Evolutionary conservation across 257 asterid species (phyloP).

Genomic region (Prunella vulgaris): DNA sequence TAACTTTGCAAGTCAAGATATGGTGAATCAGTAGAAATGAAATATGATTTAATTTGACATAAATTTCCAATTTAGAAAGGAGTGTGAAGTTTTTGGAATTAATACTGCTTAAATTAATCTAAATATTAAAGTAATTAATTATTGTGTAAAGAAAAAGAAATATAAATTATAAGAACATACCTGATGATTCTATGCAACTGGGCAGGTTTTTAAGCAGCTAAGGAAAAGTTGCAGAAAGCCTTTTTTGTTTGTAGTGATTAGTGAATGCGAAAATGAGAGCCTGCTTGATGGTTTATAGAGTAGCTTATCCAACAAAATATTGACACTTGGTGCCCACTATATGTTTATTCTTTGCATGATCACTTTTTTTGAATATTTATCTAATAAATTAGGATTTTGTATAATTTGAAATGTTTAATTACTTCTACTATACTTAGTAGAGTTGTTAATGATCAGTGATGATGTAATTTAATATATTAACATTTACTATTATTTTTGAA

Average conservation of each 20-base stretch:
- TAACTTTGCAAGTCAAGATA: neutral
- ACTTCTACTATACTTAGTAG: too few species aligned
- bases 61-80: too few species aligned
- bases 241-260: neutral
- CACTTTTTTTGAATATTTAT: neutral
- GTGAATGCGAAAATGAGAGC: neutral
- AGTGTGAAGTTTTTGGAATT: neutral
- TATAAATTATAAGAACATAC: neutral
- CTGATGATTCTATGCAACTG: neutral
- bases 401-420: too few species aligned
- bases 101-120: too few species aligned
- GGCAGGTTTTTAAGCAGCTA: slow-evolving; percentile 9
- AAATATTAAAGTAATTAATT: too few species aligned
- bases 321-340: slow-evolving; percentile 8
- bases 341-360: neutral
- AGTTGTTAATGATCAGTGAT: neutral
- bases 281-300: slow-evolving; percentile 1
- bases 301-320: neutral
- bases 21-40: too few species aligned
- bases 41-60: too few species aligned
- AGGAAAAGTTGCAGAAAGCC: neutral
- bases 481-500: too few species aligned
- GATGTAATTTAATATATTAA: neutral
- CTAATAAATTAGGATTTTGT: neutral
- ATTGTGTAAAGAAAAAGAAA: neutral